These are phyloP conservation scores for Mollisia scopiformis DNA, from an alignment of 2,329 filamentous ascomycete genomes.

Conservation along the genomic window DNA sequence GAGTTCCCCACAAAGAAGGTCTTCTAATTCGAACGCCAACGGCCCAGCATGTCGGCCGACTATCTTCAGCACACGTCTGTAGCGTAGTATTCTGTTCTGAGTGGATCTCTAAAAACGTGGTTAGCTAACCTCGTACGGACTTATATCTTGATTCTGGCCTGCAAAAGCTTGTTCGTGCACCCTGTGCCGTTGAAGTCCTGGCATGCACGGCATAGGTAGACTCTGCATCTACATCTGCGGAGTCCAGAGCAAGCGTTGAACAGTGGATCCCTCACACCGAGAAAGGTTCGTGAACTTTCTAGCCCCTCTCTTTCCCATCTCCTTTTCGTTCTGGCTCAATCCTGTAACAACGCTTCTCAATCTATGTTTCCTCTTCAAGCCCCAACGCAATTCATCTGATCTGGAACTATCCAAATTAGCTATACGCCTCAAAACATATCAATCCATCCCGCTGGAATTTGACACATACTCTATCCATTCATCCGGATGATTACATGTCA, in stretches of 20 bases:
- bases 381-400: not conserved
- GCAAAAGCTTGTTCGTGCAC: not conserved
- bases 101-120: not conserved
- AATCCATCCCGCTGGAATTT: not conserved
- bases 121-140: not conserved
- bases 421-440: not conserved
- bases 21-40: not conserved
- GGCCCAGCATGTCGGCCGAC: not conserved
- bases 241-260: not conserved
- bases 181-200: not conserved
- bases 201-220: not conserved
- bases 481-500: not conserved
- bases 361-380: not conserved
- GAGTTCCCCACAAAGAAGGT: slow-evolving; percentile 7
- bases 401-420: not conserved
- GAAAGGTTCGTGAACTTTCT: not conserved
- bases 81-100: not conserved
- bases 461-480: not conserved
- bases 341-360: slow-evolving; percentile 3
- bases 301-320: not conserved
- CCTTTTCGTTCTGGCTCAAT: slow-evolving; percentile 4
- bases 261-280: not conserved
- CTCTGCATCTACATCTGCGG: not conserved
- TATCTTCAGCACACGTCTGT: not conserved
- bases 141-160: not conserved